Conservation (phyloP, 768 basidiomycete species). For the Mrakia gelida region DNA sequence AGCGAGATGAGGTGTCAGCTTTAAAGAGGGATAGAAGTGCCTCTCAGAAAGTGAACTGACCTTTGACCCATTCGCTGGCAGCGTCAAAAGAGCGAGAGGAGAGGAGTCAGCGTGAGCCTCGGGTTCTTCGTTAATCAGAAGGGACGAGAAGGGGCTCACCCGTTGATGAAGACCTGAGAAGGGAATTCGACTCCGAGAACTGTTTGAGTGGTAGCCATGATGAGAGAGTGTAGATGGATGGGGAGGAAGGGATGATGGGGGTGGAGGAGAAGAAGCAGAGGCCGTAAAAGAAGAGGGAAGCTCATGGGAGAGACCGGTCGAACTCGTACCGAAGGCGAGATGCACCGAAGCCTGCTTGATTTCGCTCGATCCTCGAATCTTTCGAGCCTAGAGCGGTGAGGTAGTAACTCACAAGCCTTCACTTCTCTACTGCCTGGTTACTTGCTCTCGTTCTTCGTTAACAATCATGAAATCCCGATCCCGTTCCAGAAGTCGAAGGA, state of each 20-base stretch:
- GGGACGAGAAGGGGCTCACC: neutral
- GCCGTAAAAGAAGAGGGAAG: neutral
- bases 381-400: too few relatives aligned
- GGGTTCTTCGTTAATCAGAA: too few relatives aligned
- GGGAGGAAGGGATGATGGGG: neutral
- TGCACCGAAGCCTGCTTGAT: neutral
- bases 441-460: too few relatives aligned
- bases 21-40: too few relatives aligned
- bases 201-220: neutral
- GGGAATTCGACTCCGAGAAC: conserved; percentile 8
- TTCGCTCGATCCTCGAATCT: too few relatives aligned
- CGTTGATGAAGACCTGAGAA: conserved; percentile 1
- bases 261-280: neutral
- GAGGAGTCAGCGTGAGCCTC: too few relatives aligned
- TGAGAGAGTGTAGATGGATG: neutral
- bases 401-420: too few relatives aligned
- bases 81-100: too few relatives aligned
- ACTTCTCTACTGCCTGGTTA: too few relatives aligned
- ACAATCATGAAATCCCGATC: too few relatives aligned
- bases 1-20: neutral
- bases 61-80: neutral
- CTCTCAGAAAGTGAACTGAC: neutral
- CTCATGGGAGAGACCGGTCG: neutral
- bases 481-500: neutral
- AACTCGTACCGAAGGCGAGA: neutral